Evolutionary conservation across 495 filamentous ascomycete genomes (phyloP).

Genomic region (Cetradonia linearis): DNA sequence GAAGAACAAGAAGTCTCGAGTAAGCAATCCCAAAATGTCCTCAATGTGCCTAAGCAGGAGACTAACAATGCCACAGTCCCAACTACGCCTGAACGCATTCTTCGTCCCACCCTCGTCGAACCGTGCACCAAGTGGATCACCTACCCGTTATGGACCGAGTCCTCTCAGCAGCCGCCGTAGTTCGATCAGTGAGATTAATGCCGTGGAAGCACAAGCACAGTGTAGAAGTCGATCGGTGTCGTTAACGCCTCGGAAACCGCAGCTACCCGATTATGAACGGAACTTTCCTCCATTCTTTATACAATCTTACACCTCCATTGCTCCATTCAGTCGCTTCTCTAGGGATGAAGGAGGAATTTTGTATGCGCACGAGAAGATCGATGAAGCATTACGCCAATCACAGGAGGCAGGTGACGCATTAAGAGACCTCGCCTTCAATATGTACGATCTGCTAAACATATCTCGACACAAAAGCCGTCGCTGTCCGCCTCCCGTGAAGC

Average conservation of each 20-base stretch:
- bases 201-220: conserved; percentile 5
- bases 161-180: conserved; percentile 27
- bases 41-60: conserved; percentile 18
- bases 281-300: conserved; percentile 71
- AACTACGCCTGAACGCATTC: conserved; percentile 53
- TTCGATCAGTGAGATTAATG: conserved; percentile 14
- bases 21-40: conserved; percentile 29
- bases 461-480: conserved; percentile 36
- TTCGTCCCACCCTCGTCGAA: conserved; percentile 35
- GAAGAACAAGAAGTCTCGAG: conserved; percentile 56
- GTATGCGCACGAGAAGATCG: conserved; percentile 38
- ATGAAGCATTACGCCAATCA: conserved; percentile 31
- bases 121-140: conserved; percentile 22
- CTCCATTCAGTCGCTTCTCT: conserved; percentile 42
- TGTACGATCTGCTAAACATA: conserved; percentile 50
- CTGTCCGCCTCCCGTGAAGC: conserved; percentile 39
- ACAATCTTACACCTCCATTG: conserved; percentile 54
- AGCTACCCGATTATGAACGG: conserved; percentile 54
- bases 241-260: conserved; percentile 26
- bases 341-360: conserved; percentile 45
- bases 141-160: conserved; percentile 19
- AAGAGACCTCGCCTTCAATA: conserved; percentile 34
- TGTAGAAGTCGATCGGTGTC: conserved; percentile 18
- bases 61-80: conserved; percentile 35
- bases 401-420: background rate